Evolutionary conservation across 352 stramenopile species (phyloP), one percentile per base, ranked within the genome.

Genomic region (Ophiocytium majus): DNA sequence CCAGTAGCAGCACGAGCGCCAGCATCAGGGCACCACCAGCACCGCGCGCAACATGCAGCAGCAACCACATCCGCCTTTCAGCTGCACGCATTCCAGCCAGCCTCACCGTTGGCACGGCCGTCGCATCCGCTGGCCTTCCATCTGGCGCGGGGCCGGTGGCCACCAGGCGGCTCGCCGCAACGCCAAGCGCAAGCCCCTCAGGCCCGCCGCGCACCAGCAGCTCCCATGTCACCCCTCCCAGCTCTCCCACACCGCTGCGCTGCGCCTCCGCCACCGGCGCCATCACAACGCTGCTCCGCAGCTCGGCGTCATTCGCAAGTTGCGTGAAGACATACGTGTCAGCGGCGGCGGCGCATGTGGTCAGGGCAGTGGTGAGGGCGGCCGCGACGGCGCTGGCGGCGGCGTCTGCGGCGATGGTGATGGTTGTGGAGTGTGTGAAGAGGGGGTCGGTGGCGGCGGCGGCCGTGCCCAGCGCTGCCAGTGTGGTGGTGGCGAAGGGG

Each of bases 91-190:
- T n/a, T n/a, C n/a, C n/a, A n/a, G n/a, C n/a, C n/a, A n/a, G n/a
- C n/a, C n/a, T n/a, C n/a, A n/a, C n/a, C n/a, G n/a, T n/a, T n/a
- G 43, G 43, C 14, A 14, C 43, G 14, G 43, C 43, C 5, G 5
- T 14, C 5, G 43, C 43, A 57, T 57, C 43, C 43, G 43, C 5
- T 35, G 31, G 76, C 31, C 34, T 64, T 31, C 75, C 76, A 23
- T 83, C 50, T 19, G 50, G 76, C 14, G 57, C 76, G 9, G 9
- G 36, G 32, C 83, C 83, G 31, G 36, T 37, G 34, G n/a, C 50
- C 0, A 37, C 81, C 34, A 86, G 83, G 74, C 81, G 50, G 43
- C 76, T 86, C 9, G 78, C 35, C 50, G 19, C 35, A n/a, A 86
- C 34, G 31, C 49, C 37, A 14, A 86, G 74, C 33, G 37, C 35